phyloP scores from a whole-genome alignment of 1,284 basidiomycete genomes.

The Cutaneotrichosporon cutaneum region DNA sequence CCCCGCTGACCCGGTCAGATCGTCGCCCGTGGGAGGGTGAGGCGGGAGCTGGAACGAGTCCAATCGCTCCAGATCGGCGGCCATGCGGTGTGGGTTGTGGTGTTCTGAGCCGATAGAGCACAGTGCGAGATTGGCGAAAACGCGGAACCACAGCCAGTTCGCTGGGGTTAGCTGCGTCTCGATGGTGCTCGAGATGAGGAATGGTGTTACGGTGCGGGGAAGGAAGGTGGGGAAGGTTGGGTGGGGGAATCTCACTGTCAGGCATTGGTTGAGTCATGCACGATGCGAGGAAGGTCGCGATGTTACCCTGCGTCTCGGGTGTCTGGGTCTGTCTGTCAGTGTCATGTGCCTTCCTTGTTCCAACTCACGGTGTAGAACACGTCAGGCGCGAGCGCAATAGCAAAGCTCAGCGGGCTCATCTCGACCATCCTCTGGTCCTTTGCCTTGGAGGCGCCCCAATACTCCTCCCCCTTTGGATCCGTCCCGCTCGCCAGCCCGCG shows the following conservation, averaged over 20 bases:
- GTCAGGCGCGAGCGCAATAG: slow-evolving; percentile 65
- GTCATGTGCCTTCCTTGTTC: background rate
- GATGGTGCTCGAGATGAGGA: too few species aligned
- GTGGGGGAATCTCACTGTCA: slow-evolving; percentile 42
- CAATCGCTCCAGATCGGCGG: slow-evolving; percentile 69
- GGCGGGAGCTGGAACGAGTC: slow-evolving; percentile 70
- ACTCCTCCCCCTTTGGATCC: slow-evolving; percentile 64
- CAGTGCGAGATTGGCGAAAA: slow-evolving; percentile 73
- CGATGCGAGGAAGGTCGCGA: slow-evolving; percentile 67
- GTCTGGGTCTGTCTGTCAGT: slow-evolving; percentile 53
- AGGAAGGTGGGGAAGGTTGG: too few species aligned
- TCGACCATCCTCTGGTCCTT: slow-evolving; percentile 81
- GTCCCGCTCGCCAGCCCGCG: slow-evolving; percentile 66
- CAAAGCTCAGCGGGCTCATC: slow-evolving; percentile 72
- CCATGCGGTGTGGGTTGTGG: slow-evolving; percentile 64
- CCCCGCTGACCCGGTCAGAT: slow-evolving; percentile 50
- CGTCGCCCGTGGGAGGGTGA: slow-evolving; percentile 51
- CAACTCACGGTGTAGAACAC: slow-evolving; percentile 60
- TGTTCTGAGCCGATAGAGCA: slow-evolving; percentile 62
- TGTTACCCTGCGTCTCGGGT: slow-evolving; percentile 59
- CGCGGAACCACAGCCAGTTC: slow-evolving; percentile 79
- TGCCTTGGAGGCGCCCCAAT: slow-evolving; percentile 71
- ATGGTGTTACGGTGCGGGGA: too few species aligned
- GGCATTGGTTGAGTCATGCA: slow-evolving; percentile 68
- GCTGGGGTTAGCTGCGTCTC: slow-evolving; percentile 48